These are phyloP conservation scores for Ascochyta rabiei DNA, from an alignment of 2,329 filamentous ascomycete species.

Conservation along the genomic window DNA sequence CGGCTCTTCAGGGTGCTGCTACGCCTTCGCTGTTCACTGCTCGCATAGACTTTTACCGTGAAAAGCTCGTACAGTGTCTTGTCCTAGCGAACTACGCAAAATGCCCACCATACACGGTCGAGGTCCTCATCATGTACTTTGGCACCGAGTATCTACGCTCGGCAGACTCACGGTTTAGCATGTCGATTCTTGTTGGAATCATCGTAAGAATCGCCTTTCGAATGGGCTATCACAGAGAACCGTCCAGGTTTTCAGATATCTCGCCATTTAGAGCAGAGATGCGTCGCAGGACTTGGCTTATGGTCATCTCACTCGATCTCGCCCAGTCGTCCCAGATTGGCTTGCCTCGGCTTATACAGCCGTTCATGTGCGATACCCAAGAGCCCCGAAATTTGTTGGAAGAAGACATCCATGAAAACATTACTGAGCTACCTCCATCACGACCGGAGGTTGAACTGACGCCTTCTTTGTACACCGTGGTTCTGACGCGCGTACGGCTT, in stretches of 20 bases:
- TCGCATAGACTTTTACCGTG: constrained; percentile 38
- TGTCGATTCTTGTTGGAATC: constrained; percentile 38
- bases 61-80: constrained; percentile 41
- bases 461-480: constrained; percentile 32
- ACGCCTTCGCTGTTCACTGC: constrained; percentile 24
- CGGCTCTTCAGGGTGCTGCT: constrained; percentile 5
- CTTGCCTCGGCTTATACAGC: constrained; percentile 47
- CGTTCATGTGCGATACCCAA: constrained; percentile 47
- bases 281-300: constrained; percentile 66
- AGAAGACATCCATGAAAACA: constrained; percentile 49
- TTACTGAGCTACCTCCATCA: constrained; percentile 37
- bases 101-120: constrained; percentile 43
- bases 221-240: constrained; percentile 54
- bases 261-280: constrained; percentile 65
- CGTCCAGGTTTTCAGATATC: constrained; percentile 44
- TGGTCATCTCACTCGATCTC: constrained; percentile 52
- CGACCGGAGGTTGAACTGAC: constrained; percentile 38
- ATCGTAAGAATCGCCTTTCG: constrained; percentile 43
- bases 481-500: constrained; percentile 31
- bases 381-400: constrained; percentile 51
- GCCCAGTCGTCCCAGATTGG: constrained; percentile 48
- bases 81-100: constrained; percentile 44
- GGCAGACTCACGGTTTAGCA: constrained; percentile 37
- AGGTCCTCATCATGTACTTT: constrained; percentile 40
- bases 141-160: constrained; percentile 38